phyloP scores from a whole-genome alignment of 2,329 filamentous ascomycete genomes.

The Talaromyces sp. region DNA sequence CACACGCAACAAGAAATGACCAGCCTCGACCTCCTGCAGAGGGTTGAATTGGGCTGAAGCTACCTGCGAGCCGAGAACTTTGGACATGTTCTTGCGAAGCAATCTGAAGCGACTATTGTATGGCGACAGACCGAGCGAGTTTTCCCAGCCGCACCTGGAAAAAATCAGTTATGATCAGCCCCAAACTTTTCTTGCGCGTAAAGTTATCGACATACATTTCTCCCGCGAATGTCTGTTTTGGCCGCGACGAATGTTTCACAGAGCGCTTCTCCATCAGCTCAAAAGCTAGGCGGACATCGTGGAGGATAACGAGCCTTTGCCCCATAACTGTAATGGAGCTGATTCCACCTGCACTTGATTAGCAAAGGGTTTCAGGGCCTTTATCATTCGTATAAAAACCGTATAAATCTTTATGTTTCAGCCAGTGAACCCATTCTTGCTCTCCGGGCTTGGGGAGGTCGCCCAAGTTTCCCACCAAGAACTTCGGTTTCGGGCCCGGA shows the following conservation, averaged over 20 bases:
- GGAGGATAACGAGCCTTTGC: conserved; percentile 32
- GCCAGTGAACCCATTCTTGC: conserved; percentile 41
- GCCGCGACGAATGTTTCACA: conserved; percentile 25
- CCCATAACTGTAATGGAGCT: conserved; percentile 35
- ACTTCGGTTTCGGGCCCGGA: conserved; percentile 47
- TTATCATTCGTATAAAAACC: conserved; percentile 16
- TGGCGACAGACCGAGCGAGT: conserved; percentile 28
- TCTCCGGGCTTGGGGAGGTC: conserved; percentile 41
- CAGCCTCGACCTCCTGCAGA: conserved; percentile 42
- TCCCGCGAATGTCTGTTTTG: conserved; percentile 25
- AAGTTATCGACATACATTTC: conserved; percentile 28
- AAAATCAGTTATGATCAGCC: not conserved
- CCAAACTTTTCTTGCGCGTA: not conserved
- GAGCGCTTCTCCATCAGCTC: conserved; percentile 34
- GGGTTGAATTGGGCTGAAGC: conserved; percentile 35
- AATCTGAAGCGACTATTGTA: conserved; percentile 35
- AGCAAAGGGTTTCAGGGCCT: not conserved
- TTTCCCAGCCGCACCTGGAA: conserved; percentile 34
- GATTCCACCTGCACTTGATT: conserved; percentile 24
- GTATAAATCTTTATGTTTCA: conserved; percentile 39
- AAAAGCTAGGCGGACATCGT: conserved; percentile 25
- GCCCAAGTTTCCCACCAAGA: conserved; percentile 46
- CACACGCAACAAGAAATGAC: conserved; percentile 40
- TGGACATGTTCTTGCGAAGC: conserved; percentile 43
- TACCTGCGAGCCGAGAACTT: conserved; percentile 42